Conservation (phyloP, 2,329 filamentous ascomycete species). For the Penicillium verrucosum region DNA sequence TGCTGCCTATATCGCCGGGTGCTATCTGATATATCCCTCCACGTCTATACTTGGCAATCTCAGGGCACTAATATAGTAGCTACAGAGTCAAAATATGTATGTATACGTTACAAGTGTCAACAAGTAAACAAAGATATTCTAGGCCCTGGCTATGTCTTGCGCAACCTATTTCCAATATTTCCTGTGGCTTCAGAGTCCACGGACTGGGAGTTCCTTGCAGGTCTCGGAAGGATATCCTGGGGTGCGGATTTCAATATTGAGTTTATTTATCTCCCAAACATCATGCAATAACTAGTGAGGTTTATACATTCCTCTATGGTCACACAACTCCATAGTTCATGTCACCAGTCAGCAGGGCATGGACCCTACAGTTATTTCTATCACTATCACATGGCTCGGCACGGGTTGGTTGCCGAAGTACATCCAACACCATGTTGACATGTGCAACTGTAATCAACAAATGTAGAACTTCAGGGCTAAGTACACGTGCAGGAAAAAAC, state of each 20-base stretch:
- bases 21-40: neutral
- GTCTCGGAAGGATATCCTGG: constrained; percentile 3
- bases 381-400: constrained; percentile 1
- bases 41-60: neutral
- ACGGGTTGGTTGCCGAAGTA: neutral
- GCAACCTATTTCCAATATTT: neutral
- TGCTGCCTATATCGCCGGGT: neutral
- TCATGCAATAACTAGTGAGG: neutral
- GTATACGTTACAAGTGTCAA: too few relatives aligned
- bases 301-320: neutral
- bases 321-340: neutral
- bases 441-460: neutral
- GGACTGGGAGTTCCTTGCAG: neutral
- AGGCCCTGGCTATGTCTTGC: neutral
- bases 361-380: neutral
- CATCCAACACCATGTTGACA: neutral
- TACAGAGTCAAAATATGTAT: neutral
- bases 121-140: neutral
- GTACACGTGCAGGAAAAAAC: neutral
- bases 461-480: neutral
- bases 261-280: neutral
- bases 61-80: neutral
- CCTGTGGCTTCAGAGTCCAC: neutral
- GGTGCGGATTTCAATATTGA: neutral
- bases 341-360: constrained; percentile 4